Evolutionary conservation across 1,284 basidiomycete genomes (phyloP).

Genomic region (Phellopilus nigrolimitatus): DNA sequence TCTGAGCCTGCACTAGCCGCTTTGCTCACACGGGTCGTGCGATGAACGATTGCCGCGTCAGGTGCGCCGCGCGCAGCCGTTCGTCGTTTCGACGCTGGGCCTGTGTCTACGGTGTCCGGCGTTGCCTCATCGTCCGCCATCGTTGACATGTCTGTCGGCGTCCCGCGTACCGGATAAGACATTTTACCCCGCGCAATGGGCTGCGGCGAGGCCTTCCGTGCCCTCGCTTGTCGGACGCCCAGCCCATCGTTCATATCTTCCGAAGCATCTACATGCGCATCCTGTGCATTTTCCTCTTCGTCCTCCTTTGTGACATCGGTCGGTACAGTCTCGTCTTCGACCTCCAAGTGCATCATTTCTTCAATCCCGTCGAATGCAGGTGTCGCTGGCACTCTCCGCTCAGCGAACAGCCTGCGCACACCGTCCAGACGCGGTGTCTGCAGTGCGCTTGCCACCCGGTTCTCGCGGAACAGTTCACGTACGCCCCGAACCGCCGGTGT

Average conservation of each 20-base stretch:
- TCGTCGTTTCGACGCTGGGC: slow-evolving; percentile 7
- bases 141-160: slow-evolving; percentile 20
- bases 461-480: slow-evolving; percentile 31
- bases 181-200: slow-evolving; percentile 5
- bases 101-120: slow-evolving; percentile 13
- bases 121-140: slow-evolving; percentile 25
- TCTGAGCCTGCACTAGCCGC: not conserved
- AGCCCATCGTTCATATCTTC: slow-evolving; percentile 9
- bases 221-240: slow-evolving; percentile 2
- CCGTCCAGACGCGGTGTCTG: slow-evolving; percentile 35
- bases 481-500: slow-evolving; percentile 33
- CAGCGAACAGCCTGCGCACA: slow-evolving; percentile 30
- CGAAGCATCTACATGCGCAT: slow-evolving; percentile 8
- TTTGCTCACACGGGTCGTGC: not conserved
- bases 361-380: slow-evolving; percentile 21
- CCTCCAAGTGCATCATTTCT: slow-evolving; percentile 18
- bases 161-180: slow-evolving; percentile 14
- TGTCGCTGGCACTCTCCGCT: slow-evolving; percentile 15
- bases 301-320: too few relatives aligned
- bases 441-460: slow-evolving; percentile 4
- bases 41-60: slow-evolving; percentile 16
- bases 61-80: slow-evolving; percentile 14
- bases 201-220: slow-evolving; percentile 1
- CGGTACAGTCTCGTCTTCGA: slow-evolving; percentile 9
- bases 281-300: slow-evolving; percentile 22